Evolutionary conservation across 2,329 filamentous ascomycete species (phyloP), one percentile per base, ranked within the genome.

Genomic region (Aspergillus melleus): DNA sequence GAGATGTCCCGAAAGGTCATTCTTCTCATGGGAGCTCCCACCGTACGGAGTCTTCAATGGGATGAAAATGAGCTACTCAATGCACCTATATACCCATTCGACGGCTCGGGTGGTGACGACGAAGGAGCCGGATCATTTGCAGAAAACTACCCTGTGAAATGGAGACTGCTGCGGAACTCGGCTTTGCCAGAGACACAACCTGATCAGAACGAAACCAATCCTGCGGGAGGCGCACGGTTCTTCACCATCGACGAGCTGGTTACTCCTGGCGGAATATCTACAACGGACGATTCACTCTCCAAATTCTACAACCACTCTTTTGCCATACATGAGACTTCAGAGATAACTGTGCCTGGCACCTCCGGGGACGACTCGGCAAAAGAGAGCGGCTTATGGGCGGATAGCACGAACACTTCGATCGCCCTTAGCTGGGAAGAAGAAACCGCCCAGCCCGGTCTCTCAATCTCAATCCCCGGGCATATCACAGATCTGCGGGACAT

Each of bases 251-350:
- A 66, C 49, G 69, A 76, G 54, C 61, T 77, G 32, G 63, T 64
- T 39, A 54, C 60, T n/a, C 55, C 66, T 32, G 47, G 55, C 16
- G 52, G 54, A 4, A 52, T 36, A 26, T 60, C 57, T 44, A 62
- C 55, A 16, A 50, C 54, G 6, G 67, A 70, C 10, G 64, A 76
- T 52, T 78, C 79, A 3, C 74, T 88, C 3, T 83, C 85, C 3
- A 83, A 88, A 58, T 96, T 95, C 72, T 90, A 91, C 67, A 86
- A 95, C 64, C 86, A 94, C 68, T 95, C 91, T 0, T 83, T 96
- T 52, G 84, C 87, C 2, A 77, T 89, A 14, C 86, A 96, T 70
- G 83, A 90, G 63, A 84, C 86, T 14, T 70, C 67, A 5, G 68
- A 70, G 49, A 61, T 72, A 11, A 69, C 67, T 42, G 47, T 61